Percentiles rank a stretch among this genome's conserved stretches.
These are phyloP conservation scores for Acorus calamus DNA, from an alignment of 106 monocot species.

Conservation along the genomic window DNA sequence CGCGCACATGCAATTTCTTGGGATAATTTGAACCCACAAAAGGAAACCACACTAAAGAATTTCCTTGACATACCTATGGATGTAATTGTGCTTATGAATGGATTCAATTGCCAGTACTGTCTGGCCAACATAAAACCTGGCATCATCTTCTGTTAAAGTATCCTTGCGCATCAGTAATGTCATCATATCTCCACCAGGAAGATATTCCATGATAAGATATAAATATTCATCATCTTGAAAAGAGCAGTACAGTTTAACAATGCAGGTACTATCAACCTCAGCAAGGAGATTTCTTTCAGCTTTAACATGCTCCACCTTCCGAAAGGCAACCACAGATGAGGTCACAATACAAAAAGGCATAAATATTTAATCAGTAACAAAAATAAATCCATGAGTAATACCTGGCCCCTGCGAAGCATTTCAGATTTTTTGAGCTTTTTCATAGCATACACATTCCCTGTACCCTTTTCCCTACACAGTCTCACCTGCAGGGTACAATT, in stretches of 20 bases:
- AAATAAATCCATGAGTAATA: conserved; percentile 10
- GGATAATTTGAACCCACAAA: neutral
- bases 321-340: conserved; percentile 7
- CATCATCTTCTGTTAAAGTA: conserved; percentile 56
- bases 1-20: neutral
- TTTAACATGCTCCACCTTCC: conserved; percentile 74
- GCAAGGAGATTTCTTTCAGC: conserved; percentile 82
- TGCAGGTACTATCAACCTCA: conserved; percentile 65
- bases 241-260: conserved; percentile 73
- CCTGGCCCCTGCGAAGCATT: conserved; percentile 68
- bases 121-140: conserved; percentile 62
- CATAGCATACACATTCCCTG: conserved; percentile 54
- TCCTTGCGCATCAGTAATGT: conserved; percentile 79
- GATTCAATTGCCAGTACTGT: conserved; percentile 71
- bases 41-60: neutral
- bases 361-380: neutral
- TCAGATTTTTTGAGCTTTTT: conserved; percentile 61
- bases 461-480: conserved; percentile 56
- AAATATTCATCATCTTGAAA: conserved; percentile 78
- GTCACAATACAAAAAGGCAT: neutral
- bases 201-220: conserved; percentile 84
- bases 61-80: conserved; percentile 36
- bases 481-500: conserved; percentile 31
- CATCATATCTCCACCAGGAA: conserved; percentile 88
- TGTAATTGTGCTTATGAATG: conserved; percentile 73